phyloP scores from a whole-genome alignment of 1,139 yeast genomes.

The Blastobotrys niveus region DNA sequence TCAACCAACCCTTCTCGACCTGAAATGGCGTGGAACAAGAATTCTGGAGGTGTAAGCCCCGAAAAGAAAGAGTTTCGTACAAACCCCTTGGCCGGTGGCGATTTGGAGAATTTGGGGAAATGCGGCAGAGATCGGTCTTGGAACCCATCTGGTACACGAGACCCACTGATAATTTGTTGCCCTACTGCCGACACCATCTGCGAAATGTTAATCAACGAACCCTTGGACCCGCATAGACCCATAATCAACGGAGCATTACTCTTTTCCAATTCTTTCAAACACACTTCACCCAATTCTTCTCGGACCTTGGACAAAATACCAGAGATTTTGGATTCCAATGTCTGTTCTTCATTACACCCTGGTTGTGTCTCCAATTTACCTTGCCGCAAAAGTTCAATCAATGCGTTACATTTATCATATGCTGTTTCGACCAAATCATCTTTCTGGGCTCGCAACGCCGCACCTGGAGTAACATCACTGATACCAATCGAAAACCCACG shows the following conservation, averaged over 20 bases:
- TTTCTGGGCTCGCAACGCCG: conserved; percentile 66
- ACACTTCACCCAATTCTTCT: conserved; percentile 98
- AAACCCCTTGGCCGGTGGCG: conserved; percentile 97
- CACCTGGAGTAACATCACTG: conserved; percentile 93
- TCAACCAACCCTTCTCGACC: conserved; percentile 99
- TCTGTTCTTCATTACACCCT: conserved; percentile 98
- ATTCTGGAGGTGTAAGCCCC: conserved; percentile 94
- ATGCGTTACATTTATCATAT: conserved; percentile 84
- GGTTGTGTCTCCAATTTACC: conserved; percentile 98
- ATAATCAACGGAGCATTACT: conserved; percentile 94
- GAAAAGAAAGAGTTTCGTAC: conserved; percentile 92
- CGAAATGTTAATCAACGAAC: conserved; percentile 94
- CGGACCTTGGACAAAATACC: conserved; percentile 93
- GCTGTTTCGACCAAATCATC: conserved; percentile 89
- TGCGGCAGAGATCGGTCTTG: conserved; percentile 98
- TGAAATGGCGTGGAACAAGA: conserved; percentile 95
- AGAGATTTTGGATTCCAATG: conserved; percentile 95
- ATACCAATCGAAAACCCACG: conserved; percentile 97
- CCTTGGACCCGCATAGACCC: conserved; percentile 99
- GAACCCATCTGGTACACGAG: conserved; percentile 99
- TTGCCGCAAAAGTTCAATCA: conserved; percentile 69
- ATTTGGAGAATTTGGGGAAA: conserved; percentile 89
- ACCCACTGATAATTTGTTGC: conserved; percentile 97
- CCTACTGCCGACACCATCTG: conserved; percentile 99
- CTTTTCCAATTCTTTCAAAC: conserved; percentile 83